These are phyloP conservation scores for Tetrapisispora pingtungensis DNA, from an alignment of 805 yeast species.

Conservation along the genomic window DNA sequence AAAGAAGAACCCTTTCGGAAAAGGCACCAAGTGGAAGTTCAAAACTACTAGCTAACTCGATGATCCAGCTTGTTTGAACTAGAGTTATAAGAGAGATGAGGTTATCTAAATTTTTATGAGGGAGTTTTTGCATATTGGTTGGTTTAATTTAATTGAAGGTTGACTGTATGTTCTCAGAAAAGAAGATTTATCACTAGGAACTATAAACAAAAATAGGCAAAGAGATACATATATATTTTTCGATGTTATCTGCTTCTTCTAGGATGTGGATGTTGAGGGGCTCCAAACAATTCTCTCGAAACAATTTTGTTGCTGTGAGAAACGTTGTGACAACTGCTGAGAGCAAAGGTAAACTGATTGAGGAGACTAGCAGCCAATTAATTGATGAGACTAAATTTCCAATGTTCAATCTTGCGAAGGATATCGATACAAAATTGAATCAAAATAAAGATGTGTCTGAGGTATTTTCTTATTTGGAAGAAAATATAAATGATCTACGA, in stretches of 20 bases:
- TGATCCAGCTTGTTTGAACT: too few species aligned
- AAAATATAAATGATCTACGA: not conserved
- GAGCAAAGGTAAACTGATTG: not conserved
- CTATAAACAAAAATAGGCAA: too few species aligned
- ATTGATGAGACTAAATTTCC: not conserved
- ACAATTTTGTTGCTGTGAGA: not conserved
- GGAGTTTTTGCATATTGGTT: too few species aligned
- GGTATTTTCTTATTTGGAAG: not conserved
- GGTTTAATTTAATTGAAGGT: too few species aligned
- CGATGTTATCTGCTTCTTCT: not conserved
- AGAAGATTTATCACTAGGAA: too few species aligned
- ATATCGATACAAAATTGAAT: not conserved
- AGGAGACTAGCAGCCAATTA: not conserved
- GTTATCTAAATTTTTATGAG: too few species aligned
- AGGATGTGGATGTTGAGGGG: not conserved
- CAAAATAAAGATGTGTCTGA: not conserved
- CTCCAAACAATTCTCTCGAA: not conserved
- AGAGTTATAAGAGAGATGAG: too few species aligned
- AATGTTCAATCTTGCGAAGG: not conserved
- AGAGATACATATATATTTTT: not conserved
- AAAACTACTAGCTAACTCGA: too few species aligned
- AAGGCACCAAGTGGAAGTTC: too few species aligned
- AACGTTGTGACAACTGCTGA: not conserved
- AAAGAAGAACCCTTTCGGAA: too few species aligned
- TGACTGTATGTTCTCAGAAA: too few species aligned